Evolutionary conservation across 2,329 filamentous ascomycete species (phyloP).

Genomic region (Scedosporium minutisporum): DNA sequence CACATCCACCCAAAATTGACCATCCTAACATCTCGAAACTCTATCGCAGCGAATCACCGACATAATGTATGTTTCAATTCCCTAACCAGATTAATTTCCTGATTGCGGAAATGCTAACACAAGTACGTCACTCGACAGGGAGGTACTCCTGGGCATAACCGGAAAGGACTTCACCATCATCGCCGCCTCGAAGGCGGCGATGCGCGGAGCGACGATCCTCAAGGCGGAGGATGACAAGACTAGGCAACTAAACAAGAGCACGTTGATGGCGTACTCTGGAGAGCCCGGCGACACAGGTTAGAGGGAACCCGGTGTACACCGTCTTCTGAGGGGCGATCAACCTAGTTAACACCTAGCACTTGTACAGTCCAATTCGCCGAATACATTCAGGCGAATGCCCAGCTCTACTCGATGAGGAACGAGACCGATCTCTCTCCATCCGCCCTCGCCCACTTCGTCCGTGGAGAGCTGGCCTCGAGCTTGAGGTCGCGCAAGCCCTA

Average conservation of each 20-base stretch:
- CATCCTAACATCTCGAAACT: neutral
- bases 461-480: constrained; percentile 83
- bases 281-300: constrained; percentile 91
- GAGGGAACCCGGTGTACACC: constrained; percentile 13
- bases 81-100: neutral
- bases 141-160: constrained; percentile 94
- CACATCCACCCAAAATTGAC: neutral
- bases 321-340: neutral
- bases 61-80: neutral
- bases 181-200: constrained; percentile 93
- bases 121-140: constrained; percentile 45
- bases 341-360: neutral
- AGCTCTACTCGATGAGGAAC: constrained; percentile 98
- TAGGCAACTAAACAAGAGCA: constrained; percentile 81
- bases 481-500: constrained; percentile 89
- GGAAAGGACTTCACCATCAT: constrained; percentile 99
- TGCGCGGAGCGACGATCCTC: constrained; percentile 93
- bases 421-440: constrained; percentile 83
- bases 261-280: constrained; percentile 87
- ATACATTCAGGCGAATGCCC: constrained; percentile 96
- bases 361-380: constrained; percentile 89
- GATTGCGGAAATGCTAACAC: neutral
- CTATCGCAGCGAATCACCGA: neutral
- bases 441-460: constrained; percentile 86
- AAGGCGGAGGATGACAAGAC: constrained; percentile 98